Percentiles rank a stretch among this genome's conserved stretches.
phyloP scores from a whole-genome alignment of 2,329 filamentous ascomycete species.

The Calonectria naviculata region DNA sequence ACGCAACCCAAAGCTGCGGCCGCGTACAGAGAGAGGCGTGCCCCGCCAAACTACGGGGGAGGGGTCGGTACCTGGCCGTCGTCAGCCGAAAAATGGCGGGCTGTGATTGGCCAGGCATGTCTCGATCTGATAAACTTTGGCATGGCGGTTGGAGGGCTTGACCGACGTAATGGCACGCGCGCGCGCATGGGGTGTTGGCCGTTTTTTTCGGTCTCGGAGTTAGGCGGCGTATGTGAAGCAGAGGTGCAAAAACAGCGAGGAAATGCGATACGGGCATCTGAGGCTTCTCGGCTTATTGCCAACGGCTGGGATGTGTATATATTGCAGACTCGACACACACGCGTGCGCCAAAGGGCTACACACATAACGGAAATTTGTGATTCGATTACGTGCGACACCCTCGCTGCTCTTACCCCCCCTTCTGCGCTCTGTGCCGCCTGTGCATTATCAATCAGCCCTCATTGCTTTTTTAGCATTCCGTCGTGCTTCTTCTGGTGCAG shows the following conservation, averaged over 20 bases:
- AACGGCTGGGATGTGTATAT: background rate
- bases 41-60: background rate
- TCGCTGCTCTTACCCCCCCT: background rate
- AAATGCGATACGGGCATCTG: background rate
- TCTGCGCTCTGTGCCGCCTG: background rate
- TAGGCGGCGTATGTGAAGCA: slow-evolving; percentile 21
- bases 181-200: background rate
- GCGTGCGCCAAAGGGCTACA: background rate
- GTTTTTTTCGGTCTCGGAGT: slow-evolving; percentile 26
- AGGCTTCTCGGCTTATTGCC: slow-evolving; percentile 2
- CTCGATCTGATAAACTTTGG: slow-evolving; percentile 12
- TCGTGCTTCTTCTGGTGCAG: background rate
- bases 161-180: slow-evolving; percentile 13
- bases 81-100: slow-evolving; percentile 1
- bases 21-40: background rate
- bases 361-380: too few relatives aligned
- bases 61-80: background rate
- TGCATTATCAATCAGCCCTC: slow-evolving; percentile 31
- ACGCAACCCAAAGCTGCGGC: background rate
- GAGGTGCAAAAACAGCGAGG: background rate
- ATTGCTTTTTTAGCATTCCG: slow-evolving; percentile 2
- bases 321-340: slow-evolving; percentile 11
- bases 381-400: too few relatives aligned
- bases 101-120: background rate
- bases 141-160: background rate